Evolutionary conservation across 2,329 filamentous ascomycete species (phyloP), one percentile per base, ranked within the genome.

Genomic region (Penicillium sclerotigenum): DNA sequence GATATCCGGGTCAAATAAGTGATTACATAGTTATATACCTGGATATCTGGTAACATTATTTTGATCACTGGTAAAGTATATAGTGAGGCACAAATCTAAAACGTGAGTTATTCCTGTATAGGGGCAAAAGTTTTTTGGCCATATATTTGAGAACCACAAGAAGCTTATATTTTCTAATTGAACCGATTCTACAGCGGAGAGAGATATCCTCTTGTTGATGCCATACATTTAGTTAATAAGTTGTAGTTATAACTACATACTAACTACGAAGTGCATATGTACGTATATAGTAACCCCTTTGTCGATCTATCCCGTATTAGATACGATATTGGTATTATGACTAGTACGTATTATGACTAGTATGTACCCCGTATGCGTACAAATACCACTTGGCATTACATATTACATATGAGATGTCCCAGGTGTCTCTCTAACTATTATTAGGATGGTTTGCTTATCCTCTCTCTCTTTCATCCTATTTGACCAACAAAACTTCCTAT

Each of bases 251-350:
- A n/a, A n/a, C n/a, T n/a, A n/a, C n/a, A n/a, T n/a, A n/a, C n/a
- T n/a, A n/a, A n/a, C n/a, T n/a, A n/a, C n/a, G n/a, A n/a, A n/a
- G n/a, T n/a, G n/a, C n/a, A n/a, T n/a, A n/a, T 36, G 20, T 33
- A 28, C 47, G 22, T 52, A 52, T 29, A 11, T 18, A 52, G 50
- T 47, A 53, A 31, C 26, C 2, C 3, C 22, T 9, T 6, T 14
- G 41, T 31, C 50, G 42, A 52, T 52, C 50, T 7, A 20, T 47
- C 24, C 49, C 50, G 40, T n/a, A 46, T 47, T 36, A 5, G 38
- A 52, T 38, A 24, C 40, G 16, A 7, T 42, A n/a, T n/a, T n/a
- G n/a, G n/a, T n/a, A n/a, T n/a, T n/a, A n/a, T n/a, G n/a, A n/a
- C 24, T 29, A 28, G 31, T 45, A 36, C 22, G 13, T 52, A 45